Conservation (phyloP, 73 alveolate genomes). For the Stentor coeruleus region DNA sequence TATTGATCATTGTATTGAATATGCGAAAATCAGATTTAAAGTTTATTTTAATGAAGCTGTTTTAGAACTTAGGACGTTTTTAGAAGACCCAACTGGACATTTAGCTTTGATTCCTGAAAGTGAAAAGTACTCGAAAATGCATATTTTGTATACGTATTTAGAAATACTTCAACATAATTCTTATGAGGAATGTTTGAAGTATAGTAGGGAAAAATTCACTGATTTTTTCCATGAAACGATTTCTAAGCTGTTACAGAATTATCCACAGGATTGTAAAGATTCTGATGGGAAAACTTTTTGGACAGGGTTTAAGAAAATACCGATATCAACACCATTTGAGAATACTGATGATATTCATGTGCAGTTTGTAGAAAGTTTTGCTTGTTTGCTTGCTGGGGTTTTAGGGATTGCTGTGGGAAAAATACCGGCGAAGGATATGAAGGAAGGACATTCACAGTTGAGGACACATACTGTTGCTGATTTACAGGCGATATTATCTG, state of each 20-base stretch:
- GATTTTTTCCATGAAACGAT: conserved; percentile 64
- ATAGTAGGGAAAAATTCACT: conserved; percentile 66
- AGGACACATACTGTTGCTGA: conserved; percentile 46
- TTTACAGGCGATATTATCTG: conserved; percentile 36
- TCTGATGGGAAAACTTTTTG: conserved; percentile 93
- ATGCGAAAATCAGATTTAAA: conserved; percentile 94
- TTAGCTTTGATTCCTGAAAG: conserved; percentile 58
- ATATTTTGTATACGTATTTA: conserved; percentile 43
- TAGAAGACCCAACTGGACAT: conserved; percentile 73
- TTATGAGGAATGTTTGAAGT: conserved; percentile 71
- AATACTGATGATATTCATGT: conserved; percentile 64
- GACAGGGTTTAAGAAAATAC: conserved; percentile 94
- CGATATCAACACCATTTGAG: conserved; percentile 72
- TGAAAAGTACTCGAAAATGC: conserved; percentile 62
- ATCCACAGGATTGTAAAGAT: conserved; percentile 86
- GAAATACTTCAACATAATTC: conserved; percentile 54
- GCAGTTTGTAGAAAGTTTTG: conserved; percentile 68
- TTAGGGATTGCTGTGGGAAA: conserved; percentile 51
- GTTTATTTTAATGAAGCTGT: conserved; percentile 88
- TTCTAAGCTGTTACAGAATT: conserved; percentile 59
- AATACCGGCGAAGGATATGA: conserved; percentile 37
- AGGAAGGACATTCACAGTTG: conserved; percentile 50
- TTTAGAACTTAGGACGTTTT: conserved; percentile 28
- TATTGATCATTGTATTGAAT: conserved; percentile 95
- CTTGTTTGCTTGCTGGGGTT: conserved; percentile 78